A percentile compares a stretch with the other conserved stretches of the same genome.
Conservation (phyloP, 192 early-diverging fungal genomes). For the Coemansia sp. region DNA sequence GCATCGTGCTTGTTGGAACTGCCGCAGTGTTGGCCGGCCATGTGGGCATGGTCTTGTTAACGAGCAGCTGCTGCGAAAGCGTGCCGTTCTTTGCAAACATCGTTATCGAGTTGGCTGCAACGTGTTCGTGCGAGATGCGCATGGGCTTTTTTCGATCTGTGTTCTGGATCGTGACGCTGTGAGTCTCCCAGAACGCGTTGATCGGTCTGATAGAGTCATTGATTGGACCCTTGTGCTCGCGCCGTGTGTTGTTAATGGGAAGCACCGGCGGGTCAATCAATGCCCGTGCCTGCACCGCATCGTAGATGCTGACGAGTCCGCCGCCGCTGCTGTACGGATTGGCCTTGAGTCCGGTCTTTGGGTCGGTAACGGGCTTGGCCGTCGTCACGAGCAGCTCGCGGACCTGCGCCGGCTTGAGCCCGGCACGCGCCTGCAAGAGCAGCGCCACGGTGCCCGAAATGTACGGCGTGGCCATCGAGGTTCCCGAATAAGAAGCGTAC, state of each 20-base stretch:
- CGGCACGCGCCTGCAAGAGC: constrained; percentile 53
- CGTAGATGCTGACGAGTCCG: constrained; percentile 73
- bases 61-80: neutral
- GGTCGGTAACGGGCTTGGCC: constrained; percentile 49
- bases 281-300: constrained; percentile 56
- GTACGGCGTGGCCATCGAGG: constrained; percentile 81
- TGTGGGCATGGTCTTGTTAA: neutral
- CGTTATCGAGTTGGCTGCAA: constrained; percentile 34
- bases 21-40: constrained; percentile 9
- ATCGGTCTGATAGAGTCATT: neutral
- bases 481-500: constrained; percentile 60
- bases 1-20: constrained; percentile 3
- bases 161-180: constrained; percentile 23
- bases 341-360: constrained; percentile 19
- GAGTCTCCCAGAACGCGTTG: constrained; percentile 11
- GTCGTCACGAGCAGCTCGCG: constrained; percentile 51
- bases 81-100: constrained; percentile 24
- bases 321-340: constrained; percentile 55
- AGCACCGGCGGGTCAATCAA: constrained; percentile 57
- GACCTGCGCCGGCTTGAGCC: constrained; percentile 9
- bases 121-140: constrained; percentile 3
- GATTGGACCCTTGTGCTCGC: neutral
- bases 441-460: constrained; percentile 68
- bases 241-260: constrained; percentile 46
- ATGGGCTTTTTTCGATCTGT: constrained; percentile 16